A percentile compares a stretch with the other conserved stretches of the same genome.
These are phyloP conservation scores for Yamadazyma diospyri DNA, from an alignment of 1,139 yeast species.

Conservation along the genomic window DNA sequence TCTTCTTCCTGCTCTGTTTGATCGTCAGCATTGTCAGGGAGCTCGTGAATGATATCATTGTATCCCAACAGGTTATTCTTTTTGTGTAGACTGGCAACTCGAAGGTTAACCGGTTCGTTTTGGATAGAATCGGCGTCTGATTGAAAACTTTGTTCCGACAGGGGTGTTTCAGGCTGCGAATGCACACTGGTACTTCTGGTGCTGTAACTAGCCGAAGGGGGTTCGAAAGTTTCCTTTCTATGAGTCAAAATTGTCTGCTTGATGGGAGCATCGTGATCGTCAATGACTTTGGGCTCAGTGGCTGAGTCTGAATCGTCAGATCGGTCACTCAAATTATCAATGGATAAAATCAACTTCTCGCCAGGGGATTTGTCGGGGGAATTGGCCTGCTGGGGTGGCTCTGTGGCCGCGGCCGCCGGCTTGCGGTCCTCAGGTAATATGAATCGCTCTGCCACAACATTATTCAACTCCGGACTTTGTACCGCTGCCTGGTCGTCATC, in stretches of 20 bases:
- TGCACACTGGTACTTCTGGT: constrained; percentile 2
- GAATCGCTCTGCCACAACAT: constrained; percentile 16
- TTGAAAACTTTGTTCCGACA: constrained; percentile 30
- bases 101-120: constrained; percentile 28
- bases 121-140: constrained; percentile 41
- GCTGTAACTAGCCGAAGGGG: constrained; percentile 31
- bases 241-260: constrained; percentile 7
- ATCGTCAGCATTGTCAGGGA: constrained; percentile 1
- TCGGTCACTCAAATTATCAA: constrained; percentile 24
- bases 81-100: constrained; percentile 11
- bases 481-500: constrained; percentile 11
- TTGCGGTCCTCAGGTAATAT: constrained; percentile 6
- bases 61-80: constrained; percentile 5
- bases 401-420: not conserved
- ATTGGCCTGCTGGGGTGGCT: not conserved
- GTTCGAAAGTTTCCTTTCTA: constrained; percentile 14
- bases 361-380: constrained; percentile 5
- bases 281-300: constrained; percentile 1
- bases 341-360: constrained; percentile 31
- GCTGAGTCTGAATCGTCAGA: constrained; percentile 19
- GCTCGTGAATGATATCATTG: constrained; percentile 9
- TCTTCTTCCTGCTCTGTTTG: constrained; percentile 1
- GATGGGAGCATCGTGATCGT: constrained; percentile 6
- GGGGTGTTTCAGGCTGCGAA: constrained; percentile 27
- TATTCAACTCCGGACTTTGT: constrained; percentile 9